Base-by-base conservation (phyloP, 202 grass and related monocot species). In the Eragrostis tef region DNA sequence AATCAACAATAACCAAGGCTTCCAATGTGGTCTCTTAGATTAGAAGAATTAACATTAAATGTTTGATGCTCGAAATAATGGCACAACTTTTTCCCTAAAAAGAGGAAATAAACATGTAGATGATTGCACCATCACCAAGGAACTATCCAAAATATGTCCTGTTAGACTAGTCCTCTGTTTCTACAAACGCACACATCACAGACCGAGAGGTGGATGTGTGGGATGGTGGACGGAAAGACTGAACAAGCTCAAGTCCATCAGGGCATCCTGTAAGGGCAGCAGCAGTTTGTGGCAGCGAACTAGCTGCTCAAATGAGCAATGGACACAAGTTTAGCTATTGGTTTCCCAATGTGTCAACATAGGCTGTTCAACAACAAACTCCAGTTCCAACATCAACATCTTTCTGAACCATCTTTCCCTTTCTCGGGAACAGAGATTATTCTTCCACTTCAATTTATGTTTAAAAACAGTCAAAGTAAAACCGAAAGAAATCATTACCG, bases 401-500 rank as follows among this genome's bases (percentile, higher is more conserved):
- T 79, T 84, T 62, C 22, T 75, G 1, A 60, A 42, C 6, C 27
- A 79, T 27, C 20, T 68, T 74, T 34, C 31, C 19, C 31, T 12
- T 15, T 66, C 46, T 52, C 29, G 5, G 52, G 29, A n/a, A 69
- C 19, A 79, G 39, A 70, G 61, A 52, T 34, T 70, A 67, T 74
- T 84, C 62, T 14, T 61, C 52, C 47, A 56, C 48, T 70, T 61
- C 29, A 14, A 49, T 63, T 75, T 68, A 6, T 3, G 44, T n/a
- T 83, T 58, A 31, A 73, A 31, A 34, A 56, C 42, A 21, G 72
- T 67, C 80, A 93, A 67, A 48, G 22, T 56, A 60, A 65, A 62
- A 83, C 66, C 77, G 27, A 66, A 47, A 72, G 44, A 80, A 81
- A 83, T 68, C 41, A 62, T 84, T 84, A 97, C 94, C 43, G 94